Evolutionary conservation across 2,329 filamentous ascomycete species (phyloP).

Genomic region (Colletotrichum sp.): DNA sequence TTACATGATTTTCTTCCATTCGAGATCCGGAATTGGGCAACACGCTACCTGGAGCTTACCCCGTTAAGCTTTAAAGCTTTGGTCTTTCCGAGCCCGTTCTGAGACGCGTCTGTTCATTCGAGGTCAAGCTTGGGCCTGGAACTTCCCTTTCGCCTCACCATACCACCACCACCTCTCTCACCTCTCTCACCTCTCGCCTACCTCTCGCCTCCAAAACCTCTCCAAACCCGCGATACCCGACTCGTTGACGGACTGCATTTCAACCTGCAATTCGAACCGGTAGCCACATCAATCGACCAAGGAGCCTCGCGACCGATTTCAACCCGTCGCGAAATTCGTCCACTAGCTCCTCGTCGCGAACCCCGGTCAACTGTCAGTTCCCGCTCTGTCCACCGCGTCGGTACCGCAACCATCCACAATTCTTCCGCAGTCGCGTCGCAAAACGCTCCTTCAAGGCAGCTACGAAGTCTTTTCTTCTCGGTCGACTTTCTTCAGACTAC

Average conservation of each 20-base stretch:
- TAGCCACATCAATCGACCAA: neutral
- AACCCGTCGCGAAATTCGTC: neutral
- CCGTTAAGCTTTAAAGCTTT: conserved; percentile 14
- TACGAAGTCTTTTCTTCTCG: neutral
- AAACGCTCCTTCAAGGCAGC: neutral
- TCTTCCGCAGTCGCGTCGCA: neutral
- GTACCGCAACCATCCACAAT: neutral
- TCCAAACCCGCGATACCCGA: neutral
- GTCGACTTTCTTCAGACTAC: neutral
- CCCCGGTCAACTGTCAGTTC: neutral
- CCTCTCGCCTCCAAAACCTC: neutral
- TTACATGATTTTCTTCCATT: neutral
- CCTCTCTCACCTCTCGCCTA: neutral
- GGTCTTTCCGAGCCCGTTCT: conserved; percentile 6
- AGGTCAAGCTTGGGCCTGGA: conserved; percentile 3
- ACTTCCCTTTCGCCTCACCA: neutral
- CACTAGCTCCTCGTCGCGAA: neutral
- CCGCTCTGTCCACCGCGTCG: conserved; percentile 6
- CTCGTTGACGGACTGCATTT: neutral
- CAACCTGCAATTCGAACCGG: neutral
- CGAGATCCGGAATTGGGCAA: neutral
- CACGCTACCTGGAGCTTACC: neutral
- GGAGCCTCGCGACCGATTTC: neutral
- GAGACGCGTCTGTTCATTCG: conserved; percentile 16
- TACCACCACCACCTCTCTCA: neutral